These are phyloP conservation scores for Zostera marina DNA, from an alignment of 116 monocot genomes.

Conservation along the genomic window DNA sequence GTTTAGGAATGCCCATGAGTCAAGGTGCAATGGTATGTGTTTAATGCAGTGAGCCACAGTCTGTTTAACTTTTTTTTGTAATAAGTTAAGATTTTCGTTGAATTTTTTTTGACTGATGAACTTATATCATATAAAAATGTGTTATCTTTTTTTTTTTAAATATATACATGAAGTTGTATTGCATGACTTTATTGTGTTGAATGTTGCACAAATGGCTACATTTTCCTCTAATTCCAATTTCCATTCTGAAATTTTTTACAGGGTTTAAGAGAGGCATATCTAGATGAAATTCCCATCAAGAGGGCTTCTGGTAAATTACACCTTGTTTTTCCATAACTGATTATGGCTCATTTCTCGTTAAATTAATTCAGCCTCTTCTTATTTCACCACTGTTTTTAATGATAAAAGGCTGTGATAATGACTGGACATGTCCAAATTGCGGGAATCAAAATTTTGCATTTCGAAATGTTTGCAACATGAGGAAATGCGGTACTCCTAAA, in stretches of 20 bases:
- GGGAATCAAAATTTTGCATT: constrained; percentile 76
- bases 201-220: not conserved
- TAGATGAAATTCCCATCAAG: constrained; percentile 51
- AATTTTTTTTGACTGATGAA: no score
- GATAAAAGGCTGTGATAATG: constrained; percentile 48
- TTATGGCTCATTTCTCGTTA: not conserved
- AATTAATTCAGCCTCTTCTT: not conserved
- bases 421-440: constrained; percentile 89
- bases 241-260: constrained; percentile 1
- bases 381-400: not conserved
- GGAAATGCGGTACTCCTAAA: constrained; percentile 82
- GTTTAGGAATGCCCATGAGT: constrained; percentile 53
- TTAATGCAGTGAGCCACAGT: no score
- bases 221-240: not conserved
- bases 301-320: constrained; percentile 37
- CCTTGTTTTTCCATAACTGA: not conserved
- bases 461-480: constrained; percentile 90
- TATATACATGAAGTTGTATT: no score
- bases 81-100: not conserved
- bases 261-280: constrained; percentile 47
- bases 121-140: not conserved
- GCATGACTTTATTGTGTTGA: not conserved
- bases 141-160: no score
- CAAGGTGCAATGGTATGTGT: constrained; percentile 53
- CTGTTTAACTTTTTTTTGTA: not conserved